Evolutionary conservation across 768 basidiomycete genomes (phyloP), one percentile per base, ranked within the genome.

Genomic region (Kondoa subrosea): DNA sequence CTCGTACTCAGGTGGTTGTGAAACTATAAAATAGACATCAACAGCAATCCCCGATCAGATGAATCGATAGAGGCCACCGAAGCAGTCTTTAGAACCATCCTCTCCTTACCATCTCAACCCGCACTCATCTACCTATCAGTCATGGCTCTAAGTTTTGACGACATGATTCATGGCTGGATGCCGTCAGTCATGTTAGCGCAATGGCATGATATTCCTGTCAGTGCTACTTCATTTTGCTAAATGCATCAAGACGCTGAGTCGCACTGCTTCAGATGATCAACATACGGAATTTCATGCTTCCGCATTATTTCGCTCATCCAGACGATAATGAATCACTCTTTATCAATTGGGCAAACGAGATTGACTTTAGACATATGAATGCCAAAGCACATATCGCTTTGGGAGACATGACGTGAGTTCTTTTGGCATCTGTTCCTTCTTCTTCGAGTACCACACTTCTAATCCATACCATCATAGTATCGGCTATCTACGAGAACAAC

Each of bases 111-210:
- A 0, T 26, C 69, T 2, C 25, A 69, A 29, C 72, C 72, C 0
- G 72, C 73, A 21, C 67, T 74, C 29, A 67, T 74, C 33, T 67
- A 68, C 32, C 29, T 69, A 0, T 68, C 64, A 34, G 66, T 71
- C 3, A 65, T 72, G 25, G 72, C 69, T 0, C 59, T 72, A 2
- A 21, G 34, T 1, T 73, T 73, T 32, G 61, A 63, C 29, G 33
- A 63, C 61, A 27, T 63, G 15, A 33, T 63, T 3, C 61, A 63
- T 32, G 61, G 61, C 16, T 63, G 61, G 61, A 27, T 63, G 61
- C 59, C 64, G 16, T 68, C 67, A 1, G 60, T 63, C 14, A 29
- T 68, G 21, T n/a, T 68, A 15, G 56, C 34, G 34, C 67, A 68
- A 68, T 68, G 67, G 67, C 67, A 65, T 16, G 67, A 68, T 30